These are phyloP conservation scores for Scheffersomyces cryptocercus DNA, from an alignment of 1,139 yeast species.

Conservation along the genomic window DNA sequence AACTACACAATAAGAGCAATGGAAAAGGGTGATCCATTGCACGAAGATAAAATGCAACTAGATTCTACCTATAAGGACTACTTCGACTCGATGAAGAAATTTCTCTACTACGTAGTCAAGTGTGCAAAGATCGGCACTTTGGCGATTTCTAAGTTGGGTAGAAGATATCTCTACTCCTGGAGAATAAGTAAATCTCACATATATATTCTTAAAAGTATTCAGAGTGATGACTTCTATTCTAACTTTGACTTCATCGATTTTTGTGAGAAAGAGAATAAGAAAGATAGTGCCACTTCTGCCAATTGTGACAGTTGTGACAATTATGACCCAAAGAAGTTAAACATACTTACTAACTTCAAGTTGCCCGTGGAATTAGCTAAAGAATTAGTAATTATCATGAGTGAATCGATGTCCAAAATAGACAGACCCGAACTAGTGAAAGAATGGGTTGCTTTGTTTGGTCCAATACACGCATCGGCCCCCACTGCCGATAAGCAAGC, in stretches of 20 bases:
- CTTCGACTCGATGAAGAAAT: slow-evolving; percentile 13
- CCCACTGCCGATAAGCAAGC: no score
- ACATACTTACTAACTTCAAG: slow-evolving; percentile 5
- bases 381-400: slow-evolving; percentile 3
- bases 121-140: slow-evolving; percentile 14
- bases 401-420: not conserved
- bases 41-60: slow-evolving; percentile 8
- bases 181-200: slow-evolving; percentile 7
- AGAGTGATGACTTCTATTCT: slow-evolving; percentile 10
- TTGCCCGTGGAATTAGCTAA: slow-evolving; percentile 2
- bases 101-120: slow-evolving; percentile 14
- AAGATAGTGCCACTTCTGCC: not conserved
- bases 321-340: not conserved
- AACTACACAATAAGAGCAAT: slow-evolving; percentile 12
- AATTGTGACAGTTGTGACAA: not conserved
- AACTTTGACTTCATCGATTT: slow-evolving; percentile 1
- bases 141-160: slow-evolving; percentile 15
- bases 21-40: slow-evolving; percentile 10
- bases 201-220: slow-evolving; percentile 7
- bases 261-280: not conserved
- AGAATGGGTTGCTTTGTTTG: not conserved
- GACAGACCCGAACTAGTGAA: not conserved
- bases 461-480: not conserved
- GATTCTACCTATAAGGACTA: slow-evolving; percentile 11
- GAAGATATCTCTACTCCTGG: slow-evolving; percentile 18